Conservation (phyloP, 495 filamentous ascomycete genomes). For the Penicillium samsonianum region DNA sequence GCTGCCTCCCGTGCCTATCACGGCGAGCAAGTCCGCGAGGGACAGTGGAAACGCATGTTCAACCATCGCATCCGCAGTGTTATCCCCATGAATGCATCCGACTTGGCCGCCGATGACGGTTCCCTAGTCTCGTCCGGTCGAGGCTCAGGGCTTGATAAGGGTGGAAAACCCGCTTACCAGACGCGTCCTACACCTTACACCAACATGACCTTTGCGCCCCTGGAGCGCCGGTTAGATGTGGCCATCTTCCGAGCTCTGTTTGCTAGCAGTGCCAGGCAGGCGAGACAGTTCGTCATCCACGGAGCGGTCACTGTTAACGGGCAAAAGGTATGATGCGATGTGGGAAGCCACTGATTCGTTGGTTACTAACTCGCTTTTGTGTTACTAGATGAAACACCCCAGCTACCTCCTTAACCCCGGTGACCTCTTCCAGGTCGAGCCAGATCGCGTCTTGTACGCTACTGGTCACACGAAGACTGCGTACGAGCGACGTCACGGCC, state of each 20-base stretch:
- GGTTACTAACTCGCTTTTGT: slow-evolving; percentile 8
- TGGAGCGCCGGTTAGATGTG: slow-evolving; percentile 87
- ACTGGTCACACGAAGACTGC: slow-evolving; percentile 72
- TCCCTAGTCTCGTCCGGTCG: slow-evolving; percentile 77
- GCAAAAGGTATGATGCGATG: slow-evolving; percentile 65
- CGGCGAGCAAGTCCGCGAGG: slow-evolving; percentile 88
- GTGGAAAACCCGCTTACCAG: slow-evolving; percentile 8
- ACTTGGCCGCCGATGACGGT: slow-evolving; percentile 77
- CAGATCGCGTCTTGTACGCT: slow-evolving; percentile 81
- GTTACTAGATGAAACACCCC: slow-evolving; percentile 78
- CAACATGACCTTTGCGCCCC: slow-evolving; percentile 87
- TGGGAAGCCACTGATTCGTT: neutral
- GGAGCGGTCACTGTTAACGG: slow-evolving; percentile 95
- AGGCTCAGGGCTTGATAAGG: slow-evolving; percentile 64
- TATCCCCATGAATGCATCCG: slow-evolving; percentile 75
- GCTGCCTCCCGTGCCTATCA: slow-evolving; percentile 81
- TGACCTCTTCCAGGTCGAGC: slow-evolving; percentile 95
- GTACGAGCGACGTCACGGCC: slow-evolving; percentile 47
- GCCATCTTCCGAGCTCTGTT: slow-evolving; percentile 91
- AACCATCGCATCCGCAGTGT: slow-evolving; percentile 72
- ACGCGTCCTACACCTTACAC: slow-evolving; percentile 70
- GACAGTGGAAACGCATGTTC: slow-evolving; percentile 93
- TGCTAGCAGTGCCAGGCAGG: slow-evolving; percentile 91
- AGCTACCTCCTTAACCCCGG: slow-evolving; percentile 96
- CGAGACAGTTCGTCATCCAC: slow-evolving; percentile 90